Evolutionary conservation across 2,329 filamentous ascomycete species (phyloP).

Genomic region (Lasiodiplodia hormozganensis): DNA sequence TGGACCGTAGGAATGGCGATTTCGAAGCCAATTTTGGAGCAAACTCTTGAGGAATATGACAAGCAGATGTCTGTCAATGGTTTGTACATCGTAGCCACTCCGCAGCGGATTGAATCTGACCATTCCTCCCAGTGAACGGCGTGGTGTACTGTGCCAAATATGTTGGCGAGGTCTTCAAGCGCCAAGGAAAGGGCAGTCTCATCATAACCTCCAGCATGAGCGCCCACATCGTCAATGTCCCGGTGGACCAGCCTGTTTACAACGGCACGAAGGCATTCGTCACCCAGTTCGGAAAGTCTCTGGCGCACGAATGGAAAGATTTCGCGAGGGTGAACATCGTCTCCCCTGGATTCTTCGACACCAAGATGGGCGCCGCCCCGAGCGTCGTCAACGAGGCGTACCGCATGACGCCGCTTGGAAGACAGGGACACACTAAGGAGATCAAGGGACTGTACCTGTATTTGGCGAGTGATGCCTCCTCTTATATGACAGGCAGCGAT

Average conservation of each 20-base stretch:
- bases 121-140: slow-evolving; percentile 73
- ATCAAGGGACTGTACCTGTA: slow-evolving; percentile 84
- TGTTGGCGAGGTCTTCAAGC: slow-evolving; percentile 50
- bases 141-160: slow-evolving; percentile 53
- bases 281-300: slow-evolving; percentile 65
- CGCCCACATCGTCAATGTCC: slow-evolving; percentile 81
- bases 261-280: slow-evolving; percentile 65
- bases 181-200: slow-evolving; percentile 60
- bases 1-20: slow-evolving; percentile 52
- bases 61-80: slow-evolving; percentile 63
- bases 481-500: slow-evolving; percentile 78
- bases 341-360: slow-evolving; percentile 71
- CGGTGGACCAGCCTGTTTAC: slow-evolving; percentile 63
- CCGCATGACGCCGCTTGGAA: slow-evolving; percentile 77
- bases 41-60: slow-evolving; percentile 59
- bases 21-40: slow-evolving; percentile 63
- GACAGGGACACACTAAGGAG: slow-evolving; percentile 75
- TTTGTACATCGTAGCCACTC: slow-evolving; percentile 45
- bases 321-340: slow-evolving; percentile 72
- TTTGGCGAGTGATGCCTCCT: slow-evolving; percentile 78
- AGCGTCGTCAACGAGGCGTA: slow-evolving; percentile 72
- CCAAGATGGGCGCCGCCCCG: slow-evolving; percentile 68
- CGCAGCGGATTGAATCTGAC: too few species aligned
- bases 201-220: slow-evolving; percentile 74
- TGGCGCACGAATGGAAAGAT: slow-evolving; percentile 72